Percentiles rank a stretch among this genome's conserved stretches.
Conservation (phyloP, 1,284 basidiomycete genomes). For the Tilletia indica region DNA sequence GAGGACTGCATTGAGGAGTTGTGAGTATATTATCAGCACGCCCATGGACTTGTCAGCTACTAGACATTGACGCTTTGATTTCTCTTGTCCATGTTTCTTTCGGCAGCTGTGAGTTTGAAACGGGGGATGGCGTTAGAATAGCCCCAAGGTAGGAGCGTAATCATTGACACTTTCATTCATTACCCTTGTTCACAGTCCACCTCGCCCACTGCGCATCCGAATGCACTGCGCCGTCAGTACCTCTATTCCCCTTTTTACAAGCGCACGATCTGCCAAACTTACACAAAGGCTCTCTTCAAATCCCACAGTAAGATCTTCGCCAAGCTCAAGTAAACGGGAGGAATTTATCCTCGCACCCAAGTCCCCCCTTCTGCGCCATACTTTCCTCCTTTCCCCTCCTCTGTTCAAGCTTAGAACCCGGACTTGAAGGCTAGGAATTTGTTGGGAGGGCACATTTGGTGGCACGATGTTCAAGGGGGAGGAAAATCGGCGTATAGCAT, state of each 20-base stretch:
- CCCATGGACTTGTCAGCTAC: background rate
- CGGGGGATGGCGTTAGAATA: too few species aligned
- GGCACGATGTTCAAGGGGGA: too few species aligned
- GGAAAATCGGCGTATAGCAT: too few species aligned
- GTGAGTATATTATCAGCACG: conserved; percentile 33
- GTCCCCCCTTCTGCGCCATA: too few species aligned
- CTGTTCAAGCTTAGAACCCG: too few species aligned
- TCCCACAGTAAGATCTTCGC: conserved; percentile 40
- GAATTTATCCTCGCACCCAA: background rate
- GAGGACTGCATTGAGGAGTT: conserved; percentile 56
- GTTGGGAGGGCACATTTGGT: too few species aligned
- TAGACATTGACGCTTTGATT: conserved; percentile 19
- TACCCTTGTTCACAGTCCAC: conserved; percentile 32
- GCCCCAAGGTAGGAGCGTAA: too few species aligned
- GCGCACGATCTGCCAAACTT: background rate
- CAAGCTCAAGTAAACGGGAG: conserved; percentile 39
- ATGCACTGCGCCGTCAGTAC: conserved; percentile 45
- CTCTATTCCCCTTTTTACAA: background rate
- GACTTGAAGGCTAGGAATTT: too few species aligned
- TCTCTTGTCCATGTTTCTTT: background rate
- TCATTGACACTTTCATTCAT: too few species aligned
- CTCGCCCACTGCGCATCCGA: conserved; percentile 51
- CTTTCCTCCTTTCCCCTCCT: too few species aligned
- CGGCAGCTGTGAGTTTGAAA: conserved; percentile 8
- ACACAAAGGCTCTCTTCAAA: background rate